phyloP scores from a whole-genome alignment of 2,329 filamentous ascomycete genomes.

The Fusarium pseudograminearum region DNA sequence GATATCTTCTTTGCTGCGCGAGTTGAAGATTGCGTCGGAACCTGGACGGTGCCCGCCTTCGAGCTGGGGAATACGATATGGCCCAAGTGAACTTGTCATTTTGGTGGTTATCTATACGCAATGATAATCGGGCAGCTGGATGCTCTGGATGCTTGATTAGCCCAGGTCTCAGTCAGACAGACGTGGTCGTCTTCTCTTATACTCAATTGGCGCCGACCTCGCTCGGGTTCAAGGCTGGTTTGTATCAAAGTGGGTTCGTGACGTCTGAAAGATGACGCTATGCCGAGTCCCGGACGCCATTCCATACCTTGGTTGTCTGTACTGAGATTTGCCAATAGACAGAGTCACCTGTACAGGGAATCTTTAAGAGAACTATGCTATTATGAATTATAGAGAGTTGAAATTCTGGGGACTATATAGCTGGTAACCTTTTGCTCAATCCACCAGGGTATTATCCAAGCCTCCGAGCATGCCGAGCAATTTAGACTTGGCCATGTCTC shows the following conservation, averaged over 20 bases:
- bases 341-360: not conserved
- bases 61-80: constrained; percentile 16
- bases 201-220: not conserved
- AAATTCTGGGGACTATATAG: rapidly evolving
- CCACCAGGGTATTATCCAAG: not conserved
- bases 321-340: not conserved
- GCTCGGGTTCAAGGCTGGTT: not conserved
- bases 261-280: constrained; percentile 14
- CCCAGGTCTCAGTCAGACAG: not conserved
- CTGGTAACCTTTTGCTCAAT: not conserved
- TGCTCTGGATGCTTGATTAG: rapidly evolving
- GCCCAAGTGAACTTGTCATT: not conserved
- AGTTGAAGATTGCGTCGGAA: constrained; percentile 24
- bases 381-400: not conserved
- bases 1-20: constrained; percentile 13
- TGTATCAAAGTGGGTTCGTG: constrained; percentile 15
- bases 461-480: not conserved
- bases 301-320: not conserved
- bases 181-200: not conserved
- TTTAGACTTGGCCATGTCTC: not conserved
- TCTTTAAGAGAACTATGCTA: rapidly evolving
- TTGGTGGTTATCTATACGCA: not conserved
- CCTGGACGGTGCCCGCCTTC: constrained; percentile 14
- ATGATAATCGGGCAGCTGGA: rapidly evolving
- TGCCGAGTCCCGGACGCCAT: constrained; percentile 7